Base-by-base conservation (phyloP, 768 basidiomycete species). In the Leccinum longicurvipes region DNA sequence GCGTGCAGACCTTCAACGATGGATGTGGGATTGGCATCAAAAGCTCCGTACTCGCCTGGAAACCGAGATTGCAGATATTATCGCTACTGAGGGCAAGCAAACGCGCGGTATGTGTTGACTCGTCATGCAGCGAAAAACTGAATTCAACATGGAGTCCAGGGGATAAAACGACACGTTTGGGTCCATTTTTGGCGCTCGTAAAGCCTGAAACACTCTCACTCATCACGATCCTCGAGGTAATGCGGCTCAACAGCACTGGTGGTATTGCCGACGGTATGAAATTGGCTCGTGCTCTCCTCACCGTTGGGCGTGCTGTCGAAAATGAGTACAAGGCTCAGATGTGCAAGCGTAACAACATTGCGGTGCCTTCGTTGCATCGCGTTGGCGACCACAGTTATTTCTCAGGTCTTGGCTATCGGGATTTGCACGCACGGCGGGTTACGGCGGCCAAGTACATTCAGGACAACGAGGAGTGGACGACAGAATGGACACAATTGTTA, bases 1-100 rank as follows among this genome's bases (percentile, higher is more conserved):
- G 44, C 71, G 75, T 27, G 73, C 74, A 15, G 79, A 83, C 59
- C 73, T 95, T 24, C 84, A 85, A 60, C 69, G 73, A 39, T 89
- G 87, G 88, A 91, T 96, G 89, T 92, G 88, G 87, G 74, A 82
- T 7, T 96, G 93, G 93, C 87, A 93, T 63, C 63, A 71, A 17
- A 78, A 79, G 58, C 77, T 94, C n/a, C 70, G 76, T 27, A 67
- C 47, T 4, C 75, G 82, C 6, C 69, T 89, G 6, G 74, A 76
- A 51, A 64, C 70, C 1, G 85, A 86, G 60, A 79, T 88, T 21
- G 64, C 70, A 12, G 72, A 72, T 9, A 77, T 89, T 17, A 54
- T 71, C 2, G 58, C 64, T 14, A 60, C 72, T 9, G 83, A 82
- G 59, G 60, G 56, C 0, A 61, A 66, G 48, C 59, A 54, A 42